Percentiles rank a stretch among this genome's conserved stretches.
Evolutionary conservation across 768 basidiomycete species (phyloP).

Genomic region (Royoungia palumana): DNA sequence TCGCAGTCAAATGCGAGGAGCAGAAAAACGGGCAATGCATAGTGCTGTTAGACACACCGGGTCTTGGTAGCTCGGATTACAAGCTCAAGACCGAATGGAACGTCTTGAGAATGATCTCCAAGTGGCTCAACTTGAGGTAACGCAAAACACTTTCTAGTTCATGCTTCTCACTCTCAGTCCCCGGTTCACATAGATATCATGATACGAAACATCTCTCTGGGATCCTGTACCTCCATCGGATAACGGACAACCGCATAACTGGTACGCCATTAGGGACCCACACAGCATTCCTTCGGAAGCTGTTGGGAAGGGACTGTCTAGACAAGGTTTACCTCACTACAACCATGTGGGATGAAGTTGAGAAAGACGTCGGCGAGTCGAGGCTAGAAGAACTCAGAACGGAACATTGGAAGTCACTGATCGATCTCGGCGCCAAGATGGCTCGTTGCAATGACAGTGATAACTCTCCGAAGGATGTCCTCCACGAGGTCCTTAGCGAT

Average conservation of each 20-base stretch:
- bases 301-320: conserved; percentile 27
- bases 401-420: conserved; percentile 8
- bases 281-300: conserved; percentile 24
- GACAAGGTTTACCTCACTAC: conserved; percentile 32
- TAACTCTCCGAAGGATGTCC: conserved; percentile 7
- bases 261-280: conserved; percentile 33
- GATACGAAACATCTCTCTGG: conserved; percentile 23
- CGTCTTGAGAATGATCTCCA: conserved; percentile 1
- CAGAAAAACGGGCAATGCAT: background rate
- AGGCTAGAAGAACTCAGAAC: conserved; percentile 8
- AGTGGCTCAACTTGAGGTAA: background rate
- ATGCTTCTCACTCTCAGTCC: too few species aligned
- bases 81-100: background rate
- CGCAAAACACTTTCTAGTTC: background rate
- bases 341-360: conserved; percentile 39
- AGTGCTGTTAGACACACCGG: conserved; percentile 26
- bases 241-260: conserved; percentile 36
- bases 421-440: conserved; percentile 7
- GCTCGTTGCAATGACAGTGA: conserved; percentile 6
- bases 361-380: conserved; percentile 12
- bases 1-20: conserved; percentile 3
- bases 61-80: conserved; percentile 18
- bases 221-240: conserved; percentile 40
- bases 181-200: conserved; percentile 2
- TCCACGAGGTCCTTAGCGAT: conserved; percentile 3